Conservation (phyloP, 2,329 filamentous ascomycete species). For the Colletotrichum sansevieriae region DNA sequence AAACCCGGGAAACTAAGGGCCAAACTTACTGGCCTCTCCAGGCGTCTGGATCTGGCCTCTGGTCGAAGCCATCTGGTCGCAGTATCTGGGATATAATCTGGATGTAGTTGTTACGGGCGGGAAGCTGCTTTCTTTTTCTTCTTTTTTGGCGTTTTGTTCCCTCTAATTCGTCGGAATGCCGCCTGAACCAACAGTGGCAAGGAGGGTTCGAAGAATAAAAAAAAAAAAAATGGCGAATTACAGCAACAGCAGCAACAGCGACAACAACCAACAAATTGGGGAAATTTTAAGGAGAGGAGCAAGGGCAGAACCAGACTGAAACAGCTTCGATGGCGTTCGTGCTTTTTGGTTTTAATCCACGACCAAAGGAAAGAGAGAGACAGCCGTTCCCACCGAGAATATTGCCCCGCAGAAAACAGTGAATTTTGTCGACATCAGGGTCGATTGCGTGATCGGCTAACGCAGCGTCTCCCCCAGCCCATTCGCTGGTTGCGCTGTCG, state of each 20-base stretch:
- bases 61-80: conserved; percentile 40
- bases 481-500: conserved; percentile 35
- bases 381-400: conserved; percentile 34
- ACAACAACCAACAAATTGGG: conserved; percentile 12
- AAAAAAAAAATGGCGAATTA: background rate
- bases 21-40: conserved; percentile 72
- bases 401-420: conserved; percentile 41
- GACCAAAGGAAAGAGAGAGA: conserved; percentile 1
- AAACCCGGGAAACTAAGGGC: conserved; percentile 5
- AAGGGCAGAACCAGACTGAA: conserved; percentile 22
- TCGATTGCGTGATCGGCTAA: conserved; percentile 54
- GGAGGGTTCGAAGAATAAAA: background rate
- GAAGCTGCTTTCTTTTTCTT: background rate
- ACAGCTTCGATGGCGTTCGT: conserved; percentile 25
- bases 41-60: conserved; percentile 66
- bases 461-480: conserved; percentile 43
- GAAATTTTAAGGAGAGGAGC: background rate
- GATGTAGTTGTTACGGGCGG: background rate
- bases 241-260: conserved; percentile 5
- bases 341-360: conserved; percentile 37
- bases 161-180: conserved; percentile 11
- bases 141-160: background rate
- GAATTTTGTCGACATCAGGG: conserved; percentile 43
- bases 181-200: conserved; percentile 3
- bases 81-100: conserved; percentile 27